Percentiles rank a stretch among this genome's conserved stretches.
phyloP scores from a whole-genome alignment of 345 rosid genomes.

The Clarkia xantiana region DNA sequence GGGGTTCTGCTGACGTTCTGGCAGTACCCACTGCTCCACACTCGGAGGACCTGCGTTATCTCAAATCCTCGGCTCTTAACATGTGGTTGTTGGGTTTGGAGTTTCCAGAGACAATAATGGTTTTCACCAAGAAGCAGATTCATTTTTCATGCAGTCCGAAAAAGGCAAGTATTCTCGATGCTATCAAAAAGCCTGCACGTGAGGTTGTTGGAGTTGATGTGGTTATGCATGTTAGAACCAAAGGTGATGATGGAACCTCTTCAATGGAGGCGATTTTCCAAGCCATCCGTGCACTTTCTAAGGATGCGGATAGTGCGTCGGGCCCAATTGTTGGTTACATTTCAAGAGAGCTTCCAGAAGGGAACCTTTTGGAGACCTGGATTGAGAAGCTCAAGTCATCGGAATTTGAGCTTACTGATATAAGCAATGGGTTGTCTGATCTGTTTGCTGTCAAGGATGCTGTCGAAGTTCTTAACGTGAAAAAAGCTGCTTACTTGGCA shows the following conservation, averaged over 20 bases:
- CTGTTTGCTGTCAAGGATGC: slow-evolving; percentile 70
- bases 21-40: slow-evolving; percentile 59
- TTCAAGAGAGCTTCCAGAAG: slow-evolving; percentile 64
- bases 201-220: slow-evolving; percentile 54
- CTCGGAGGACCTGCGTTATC: slow-evolving; percentile 67
- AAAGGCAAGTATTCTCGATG: slow-evolving; percentile 63
- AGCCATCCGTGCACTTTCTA: slow-evolving; percentile 35
- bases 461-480: slow-evolving; percentile 54
- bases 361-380: slow-evolving; percentile 77
- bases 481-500: slow-evolving; percentile 62
- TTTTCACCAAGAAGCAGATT: slow-evolving; percentile 52
- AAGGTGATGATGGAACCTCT: slow-evolving; percentile 52
- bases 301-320: slow-evolving; percentile 19
- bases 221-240: slow-evolving; percentile 51
- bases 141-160: slow-evolving; percentile 67
- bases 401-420: slow-evolving; percentile 43
- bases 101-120: slow-evolving; percentile 88
- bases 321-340: slow-evolving; percentile 50
- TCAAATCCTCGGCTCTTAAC: slow-evolving; percentile 72
- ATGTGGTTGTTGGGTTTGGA: slow-evolving; percentile 84
- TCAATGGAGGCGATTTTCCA: slow-evolving; percentile 52
- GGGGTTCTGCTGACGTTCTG: slow-evolving; percentile 55
- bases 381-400: slow-evolving; percentile 39
- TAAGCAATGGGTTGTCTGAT: slow-evolving; percentile 58
- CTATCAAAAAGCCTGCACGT: slow-evolving; percentile 45